phyloP scores from a whole-genome alignment of 2,329 filamentous ascomycete species.

The Xylaria sp. region DNA sequence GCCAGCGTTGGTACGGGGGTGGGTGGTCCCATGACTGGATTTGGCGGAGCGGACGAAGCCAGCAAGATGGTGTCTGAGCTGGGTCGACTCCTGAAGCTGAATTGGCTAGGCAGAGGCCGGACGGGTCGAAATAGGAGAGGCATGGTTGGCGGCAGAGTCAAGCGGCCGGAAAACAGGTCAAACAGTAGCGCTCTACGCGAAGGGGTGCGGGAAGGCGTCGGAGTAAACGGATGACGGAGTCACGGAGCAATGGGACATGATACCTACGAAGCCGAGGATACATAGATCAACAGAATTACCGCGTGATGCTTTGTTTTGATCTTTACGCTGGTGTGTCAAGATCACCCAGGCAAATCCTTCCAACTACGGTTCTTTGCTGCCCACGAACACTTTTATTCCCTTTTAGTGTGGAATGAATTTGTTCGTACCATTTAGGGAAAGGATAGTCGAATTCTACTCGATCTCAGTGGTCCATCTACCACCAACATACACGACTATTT shows the following conservation, averaged over 20 bases:
- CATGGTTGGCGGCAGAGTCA: constrained; percentile 77
- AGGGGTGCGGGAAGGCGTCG: constrained; percentile 43
- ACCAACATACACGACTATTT: background rate
- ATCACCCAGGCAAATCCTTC: background rate
- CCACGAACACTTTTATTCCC: background rate
- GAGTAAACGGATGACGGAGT: constrained; percentile 40
- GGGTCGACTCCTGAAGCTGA: constrained; percentile 89
- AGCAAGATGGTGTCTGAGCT: constrained; percentile 85
- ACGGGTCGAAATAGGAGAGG: constrained; percentile 90
- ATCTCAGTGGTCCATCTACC: background rate
- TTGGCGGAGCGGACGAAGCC: constrained; percentile 70
- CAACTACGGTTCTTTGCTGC: background rate
- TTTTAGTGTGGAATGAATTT: background rate
- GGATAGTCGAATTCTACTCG: background rate
- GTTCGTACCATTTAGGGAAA: background rate
- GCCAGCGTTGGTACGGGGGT: constrained; percentile 72
- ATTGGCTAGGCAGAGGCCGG: constrained; percentile 91
- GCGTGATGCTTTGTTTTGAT: constrained; percentile 1
- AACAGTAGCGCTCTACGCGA: constrained; percentile 38
- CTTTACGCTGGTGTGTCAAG: background rate
- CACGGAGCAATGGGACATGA: constrained; percentile 13
- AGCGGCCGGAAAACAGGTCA: constrained; percentile 52
- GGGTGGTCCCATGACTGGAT: constrained; percentile 55
- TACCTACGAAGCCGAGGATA: constrained; percentile 7
- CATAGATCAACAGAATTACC: constrained; percentile 2